A percentile compares a stretch with the other conserved stretches of the same genome.
Conservation (phyloP, 2,329 filamentous ascomycete species). For the Trichoderma pleuroti region DNA sequence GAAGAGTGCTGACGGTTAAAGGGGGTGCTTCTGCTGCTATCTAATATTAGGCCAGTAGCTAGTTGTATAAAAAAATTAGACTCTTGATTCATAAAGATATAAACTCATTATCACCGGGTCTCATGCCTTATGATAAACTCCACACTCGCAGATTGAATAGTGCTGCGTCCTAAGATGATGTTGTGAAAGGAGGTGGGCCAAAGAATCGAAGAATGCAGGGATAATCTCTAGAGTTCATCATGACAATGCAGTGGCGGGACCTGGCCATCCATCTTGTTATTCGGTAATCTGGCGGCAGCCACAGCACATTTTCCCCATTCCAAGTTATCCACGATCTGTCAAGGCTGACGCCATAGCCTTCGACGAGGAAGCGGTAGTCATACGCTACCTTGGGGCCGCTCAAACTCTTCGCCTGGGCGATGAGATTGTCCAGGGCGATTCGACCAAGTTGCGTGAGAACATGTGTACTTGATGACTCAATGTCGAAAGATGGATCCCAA, state of each 20-base stretch:
- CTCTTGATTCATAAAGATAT: no score
- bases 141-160: no score
- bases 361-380: not conserved
- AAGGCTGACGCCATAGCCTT: not conserved
- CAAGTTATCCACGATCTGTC: not conserved
- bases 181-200: not conserved
- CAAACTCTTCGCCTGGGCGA: not conserved
- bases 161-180: not conserved
- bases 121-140: no score
- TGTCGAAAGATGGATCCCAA: not conserved
- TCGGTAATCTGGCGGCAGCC: not conserved
- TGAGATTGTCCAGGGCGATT: not conserved
- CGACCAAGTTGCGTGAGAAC: not conserved
- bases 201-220: not conserved
- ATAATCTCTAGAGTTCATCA: rapidly evolving
- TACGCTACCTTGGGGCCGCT: rapidly evolving
- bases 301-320: not conserved
- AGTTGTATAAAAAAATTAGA: no score
- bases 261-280: rapidly evolving
- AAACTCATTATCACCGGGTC: no score
- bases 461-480: not conserved
- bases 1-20: no score
- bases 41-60: no score
- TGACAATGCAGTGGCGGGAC: not conserved
- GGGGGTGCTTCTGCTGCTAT: no score